Evolutionary conservation across 1,284 basidiomycete species (phyloP).

Genomic region (Puccinia horiana): DNA sequence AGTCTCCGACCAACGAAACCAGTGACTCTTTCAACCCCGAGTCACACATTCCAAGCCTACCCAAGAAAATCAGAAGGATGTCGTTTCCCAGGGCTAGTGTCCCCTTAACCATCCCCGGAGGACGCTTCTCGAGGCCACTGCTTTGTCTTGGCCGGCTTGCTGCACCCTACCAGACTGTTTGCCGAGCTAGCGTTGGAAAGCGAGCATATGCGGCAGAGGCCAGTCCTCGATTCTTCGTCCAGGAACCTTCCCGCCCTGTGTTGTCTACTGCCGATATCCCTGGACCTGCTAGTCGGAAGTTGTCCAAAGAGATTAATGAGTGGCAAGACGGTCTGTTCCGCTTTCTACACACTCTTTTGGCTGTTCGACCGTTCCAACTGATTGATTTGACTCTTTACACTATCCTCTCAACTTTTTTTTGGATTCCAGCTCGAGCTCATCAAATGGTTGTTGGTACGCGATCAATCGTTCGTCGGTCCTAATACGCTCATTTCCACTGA

Average conservation of each 20-base stretch:
- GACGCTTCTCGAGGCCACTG: background rate
- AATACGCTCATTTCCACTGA: background rate
- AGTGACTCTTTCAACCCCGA: too few species aligned
- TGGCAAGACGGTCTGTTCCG: constrained; percentile 52
- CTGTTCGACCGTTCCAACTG: background rate
- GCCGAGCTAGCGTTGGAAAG: background rate
- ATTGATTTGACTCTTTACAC: constrained; percentile 12
- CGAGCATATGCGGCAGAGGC: constrained; percentile 18
- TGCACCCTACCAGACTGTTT: background rate
- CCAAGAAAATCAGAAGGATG: background rate
- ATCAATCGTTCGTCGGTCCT: background rate
- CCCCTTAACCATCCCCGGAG: background rate
- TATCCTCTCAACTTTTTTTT: constrained; percentile 31
- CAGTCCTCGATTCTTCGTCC: constrained; percentile 53
- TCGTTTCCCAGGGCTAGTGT: background rate
- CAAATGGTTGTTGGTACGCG: constrained; percentile 40
- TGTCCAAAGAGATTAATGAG: constrained; percentile 56
- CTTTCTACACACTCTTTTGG: background rate
- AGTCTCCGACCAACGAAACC: too few species aligned
- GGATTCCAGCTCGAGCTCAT: constrained; percentile 38
- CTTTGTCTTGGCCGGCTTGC: background rate
- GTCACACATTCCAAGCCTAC: too few species aligned
- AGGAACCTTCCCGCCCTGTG: constrained; percentile 55
- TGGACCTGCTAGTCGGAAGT: constrained; percentile 56
- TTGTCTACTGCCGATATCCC: constrained; percentile 55